phyloP scores from a whole-genome alignment of 1,139 yeast genomes.

The Taphrina communis region DNA sequence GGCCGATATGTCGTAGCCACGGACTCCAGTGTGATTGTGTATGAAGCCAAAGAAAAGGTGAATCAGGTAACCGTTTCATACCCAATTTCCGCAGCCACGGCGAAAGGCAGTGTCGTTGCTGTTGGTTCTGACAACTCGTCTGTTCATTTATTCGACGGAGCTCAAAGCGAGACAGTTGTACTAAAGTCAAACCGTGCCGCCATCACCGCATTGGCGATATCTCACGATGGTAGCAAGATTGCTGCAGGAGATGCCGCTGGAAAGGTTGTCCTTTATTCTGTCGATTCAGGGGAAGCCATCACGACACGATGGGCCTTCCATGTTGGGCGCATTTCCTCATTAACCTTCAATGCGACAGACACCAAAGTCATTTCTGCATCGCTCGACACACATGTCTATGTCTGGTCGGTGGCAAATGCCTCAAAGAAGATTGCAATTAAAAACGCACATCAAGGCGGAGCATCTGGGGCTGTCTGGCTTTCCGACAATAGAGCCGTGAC shows the following conservation, averaged over 20 bases:
- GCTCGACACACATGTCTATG: slow-evolving; percentile 76
- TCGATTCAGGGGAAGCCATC: slow-evolving; percentile 62
- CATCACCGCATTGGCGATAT: slow-evolving; percentile 67
- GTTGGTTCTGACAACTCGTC: slow-evolving; percentile 40
- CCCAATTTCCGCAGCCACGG: slow-evolving; percentile 52
- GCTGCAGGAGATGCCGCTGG: slow-evolving; percentile 92
- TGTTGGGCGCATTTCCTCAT: slow-evolving; percentile 75
- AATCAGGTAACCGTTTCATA: slow-evolving; percentile 41
- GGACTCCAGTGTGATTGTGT: slow-evolving; percentile 57
- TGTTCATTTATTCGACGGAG: slow-evolving; percentile 35
- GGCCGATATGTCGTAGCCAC: slow-evolving; percentile 55
- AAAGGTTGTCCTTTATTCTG: slow-evolving; percentile 69
- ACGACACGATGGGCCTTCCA: slow-evolving; percentile 97
- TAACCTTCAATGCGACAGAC: slow-evolving; percentile 79
- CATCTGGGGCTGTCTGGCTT: slow-evolving; percentile 74
- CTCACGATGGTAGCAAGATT: slow-evolving; percentile 69
- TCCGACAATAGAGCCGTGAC: slow-evolving; percentile 60
- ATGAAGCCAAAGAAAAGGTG: slow-evolving; percentile 48
- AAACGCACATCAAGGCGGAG: slow-evolving; percentile 90
- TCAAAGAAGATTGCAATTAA: slow-evolving; percentile 72
- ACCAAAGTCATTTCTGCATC: slow-evolving; percentile 78
- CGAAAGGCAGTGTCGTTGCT: slow-evolving; percentile 47
- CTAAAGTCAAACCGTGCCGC: slow-evolving; percentile 53
- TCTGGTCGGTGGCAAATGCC: slow-evolving; percentile 81
- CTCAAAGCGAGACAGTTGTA: slow-evolving; percentile 20